These are phyloP conservation scores for Taphrina deformans DNA, from an alignment of 1,139 yeast genomes.

Conservation along the genomic window DNA sequence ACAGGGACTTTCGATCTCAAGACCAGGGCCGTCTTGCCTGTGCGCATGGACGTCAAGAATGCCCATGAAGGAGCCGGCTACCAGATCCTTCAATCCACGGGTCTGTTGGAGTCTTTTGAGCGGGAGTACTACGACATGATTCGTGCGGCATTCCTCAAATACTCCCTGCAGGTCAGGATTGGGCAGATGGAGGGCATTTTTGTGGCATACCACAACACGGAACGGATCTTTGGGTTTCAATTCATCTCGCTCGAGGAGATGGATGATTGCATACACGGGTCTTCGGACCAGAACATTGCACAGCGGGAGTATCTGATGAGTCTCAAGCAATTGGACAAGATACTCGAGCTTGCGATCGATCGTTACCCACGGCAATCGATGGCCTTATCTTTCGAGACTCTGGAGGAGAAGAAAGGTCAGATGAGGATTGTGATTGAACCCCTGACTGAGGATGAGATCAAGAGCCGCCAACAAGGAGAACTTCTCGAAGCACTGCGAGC, in stretches of 20 bases:
- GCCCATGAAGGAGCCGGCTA: slow-evolving; percentile 62
- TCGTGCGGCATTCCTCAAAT: slow-evolving; percentile 75
- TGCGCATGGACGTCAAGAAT: slow-evolving; percentile 63
- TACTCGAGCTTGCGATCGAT: slow-evolving; percentile 51
- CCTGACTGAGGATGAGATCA: slow-evolving; percentile 24
- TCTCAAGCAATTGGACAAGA: slow-evolving; percentile 56
- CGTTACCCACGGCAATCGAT: slow-evolving; percentile 41
- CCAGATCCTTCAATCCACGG: slow-evolving; percentile 61
- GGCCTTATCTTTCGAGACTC: slow-evolving; percentile 26
- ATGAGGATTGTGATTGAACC: slow-evolving; percentile 31
- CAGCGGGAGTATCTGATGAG: slow-evolving; percentile 70
- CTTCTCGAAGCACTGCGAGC: slow-evolving; percentile 19
- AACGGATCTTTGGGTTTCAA: slow-evolving; percentile 82
- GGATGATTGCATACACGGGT: slow-evolving; percentile 60
- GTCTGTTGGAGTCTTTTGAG: slow-evolving; percentile 73
- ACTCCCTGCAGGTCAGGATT: slow-evolving; percentile 84
- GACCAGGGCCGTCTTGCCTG: slow-evolving; percentile 85
- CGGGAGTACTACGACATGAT: slow-evolving; percentile 76
- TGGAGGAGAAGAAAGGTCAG: slow-evolving; percentile 7
- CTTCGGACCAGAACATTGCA: slow-evolving; percentile 58
- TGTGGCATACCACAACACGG: slow-evolving; percentile 83
- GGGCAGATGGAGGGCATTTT: slow-evolving; percentile 98
- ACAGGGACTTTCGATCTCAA: slow-evolving; percentile 90
- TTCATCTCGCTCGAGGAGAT: slow-evolving; percentile 74
- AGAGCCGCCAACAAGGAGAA: slow-evolving; percentile 24